Evolutionary conservation across 306 rosid genomes (phyloP), one percentile per base, ranked within the genome.

Genomic region (Quercus suber): DNA sequence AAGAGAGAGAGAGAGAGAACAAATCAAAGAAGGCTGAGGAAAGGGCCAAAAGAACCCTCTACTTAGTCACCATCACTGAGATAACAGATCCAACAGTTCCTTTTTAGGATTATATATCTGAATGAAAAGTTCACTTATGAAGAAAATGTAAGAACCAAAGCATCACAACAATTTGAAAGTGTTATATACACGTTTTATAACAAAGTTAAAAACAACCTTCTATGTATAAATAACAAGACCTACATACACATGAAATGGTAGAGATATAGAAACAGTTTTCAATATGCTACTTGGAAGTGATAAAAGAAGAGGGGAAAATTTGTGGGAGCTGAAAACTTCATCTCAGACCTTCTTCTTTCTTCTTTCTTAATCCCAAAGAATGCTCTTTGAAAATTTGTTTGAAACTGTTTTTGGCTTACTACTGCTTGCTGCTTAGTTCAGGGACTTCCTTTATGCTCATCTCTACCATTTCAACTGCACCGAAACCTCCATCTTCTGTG

Each of bases 401-500:
- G 74, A 63, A 13, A 60, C 55, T 78, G 53, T 11, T 73, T 49
- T 49, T 49, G 4, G 53, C 14, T 25, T 37, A 71, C 82, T 89
- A 85, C 51, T 86, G 91, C 88, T 87, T 95, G 85, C 73, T 73
- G 45, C 45, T 41, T 14, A 77, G 75, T 86, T 93, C 98, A 15
- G 99, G 94, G 74, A 71, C 93, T 87, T 96, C 99, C 80, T 87
- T 85, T 71, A 96, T 89, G 87, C 90, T 96, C 99, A 95, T 91
- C 51, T 89, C 98, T 63, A 91, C 91, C 91, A 88, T 90, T 59
- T 88, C 97, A 12, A 94, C 79, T 0, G 82, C 77, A 60, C 82
- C 71, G 76, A 91, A 91, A 37, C 89, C 89, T 71, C 84, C 89
- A 12, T 88, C 94, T 1, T 90, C 94, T 0, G 91, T 65, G 77